Evolutionary conservation across 345 rosid genomes (phyloP), one percentile per base, ranked within the genome.

Genomic region (Turnera subulata): DNA sequence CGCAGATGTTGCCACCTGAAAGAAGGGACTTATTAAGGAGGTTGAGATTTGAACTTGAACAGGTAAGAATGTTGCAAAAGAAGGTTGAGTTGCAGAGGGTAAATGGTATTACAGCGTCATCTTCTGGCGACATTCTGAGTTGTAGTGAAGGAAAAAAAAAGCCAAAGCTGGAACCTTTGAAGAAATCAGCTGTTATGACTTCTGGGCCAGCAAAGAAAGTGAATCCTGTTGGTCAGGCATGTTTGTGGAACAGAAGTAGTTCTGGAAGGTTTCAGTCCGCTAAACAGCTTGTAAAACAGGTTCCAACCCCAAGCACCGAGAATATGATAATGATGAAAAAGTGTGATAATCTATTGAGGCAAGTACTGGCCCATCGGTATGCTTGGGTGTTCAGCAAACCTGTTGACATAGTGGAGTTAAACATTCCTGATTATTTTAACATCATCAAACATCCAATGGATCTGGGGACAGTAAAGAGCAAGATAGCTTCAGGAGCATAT

Each of bases 381-480:
- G 81, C 65, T 2, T 80, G 77, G 79, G 68, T 80, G 1, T 80
- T 80, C 58, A 80, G 68, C 58, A 33, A 22, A 11, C 83, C 88
- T 1, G 85, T 83, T 11, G 88, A 83, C 20, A 69, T 59, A 3
- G 79, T 33, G 50, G 50, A 59, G 29, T 20, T 75, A 40, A 61
- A 64, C 22, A 53, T 73, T 46, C 58, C 67, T 12, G 88, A 83
- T 65, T 80, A 80, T 53, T 50, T 62, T 16, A 73, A 55, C 19
- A 63, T 83, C 18, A 72, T 83, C 53, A 71, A 80, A 69, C 50
- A 55, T 23, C 85, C 88, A 11, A 80, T 83, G 88, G 88, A 83
- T 64, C 70, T 83, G n/a, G 83, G 80, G 18, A 71, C 88, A 1
- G 68, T 80, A 29, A 77, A 61, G 67, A 55, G 54, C 20, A 83